Evolutionary conservation across 192 early-diverging fungal genomes (phyloP), one percentile per base, ranked within the genome.

Genomic region (Linnemannia schmuckeri): DNA sequence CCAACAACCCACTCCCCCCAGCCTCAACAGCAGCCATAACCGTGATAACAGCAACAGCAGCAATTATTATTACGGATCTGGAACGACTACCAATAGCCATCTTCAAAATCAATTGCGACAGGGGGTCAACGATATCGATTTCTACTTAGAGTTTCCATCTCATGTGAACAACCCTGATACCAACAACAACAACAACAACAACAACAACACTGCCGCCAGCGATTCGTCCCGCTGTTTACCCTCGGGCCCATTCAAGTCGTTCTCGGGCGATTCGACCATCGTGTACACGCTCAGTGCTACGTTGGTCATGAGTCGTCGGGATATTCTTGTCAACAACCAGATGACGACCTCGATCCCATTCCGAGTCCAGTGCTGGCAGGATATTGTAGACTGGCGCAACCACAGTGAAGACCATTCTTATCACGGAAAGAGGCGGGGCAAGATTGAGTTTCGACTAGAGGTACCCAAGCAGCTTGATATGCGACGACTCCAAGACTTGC

Each of bases 91-190:
- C 30, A 49, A 49, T 57, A 8, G 46, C 41, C 24, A 38, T 41
- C 70, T 46, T 41, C 74, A 74, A 17, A 84, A 84, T 57, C 77
- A 79, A 20, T 37, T 86, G 30, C 40, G 41, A 1, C 46, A 70
- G 41, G 84, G 84, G 27, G 79, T 86, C 20, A 86, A 86, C 54
- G 84, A 86, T 46, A 81, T 86, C 6, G 84, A 80, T 49, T 86
- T 86, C 18, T 30, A 47, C 17, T 76, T 86, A n/a, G 84, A 86
- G 30, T 86, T 86, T 35, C 84, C 84, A 0, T 86, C 84, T 6
- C 84, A 86, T 33, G n/a, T 55, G n/a, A 5, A 20, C 69, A 52
- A 41, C 42, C 12, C 44, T 13, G 44, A 46, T 46, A 27, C 37
- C 30, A 30, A 49, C 72, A 66, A 24, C 35, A 42, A 40, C 52